Evolutionary conservation across 352 stramenopile species (phyloP).

Genomic region (Elongisporangium prolatum): DNA sequence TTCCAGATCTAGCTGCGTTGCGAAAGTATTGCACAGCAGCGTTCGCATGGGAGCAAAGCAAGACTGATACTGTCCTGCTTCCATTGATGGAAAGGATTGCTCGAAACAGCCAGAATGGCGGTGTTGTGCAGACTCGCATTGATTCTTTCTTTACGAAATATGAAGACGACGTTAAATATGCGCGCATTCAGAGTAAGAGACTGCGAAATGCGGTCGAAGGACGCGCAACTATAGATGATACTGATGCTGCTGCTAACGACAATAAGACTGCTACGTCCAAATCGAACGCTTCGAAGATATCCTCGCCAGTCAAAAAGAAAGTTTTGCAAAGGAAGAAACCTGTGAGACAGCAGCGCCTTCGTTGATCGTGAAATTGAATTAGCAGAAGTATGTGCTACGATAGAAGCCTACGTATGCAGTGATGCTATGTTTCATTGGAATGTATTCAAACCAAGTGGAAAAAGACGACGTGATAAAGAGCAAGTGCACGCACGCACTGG

Average conservation of each 20-base stretch:
- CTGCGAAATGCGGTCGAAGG: constrained; percentile 76
- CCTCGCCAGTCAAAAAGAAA: constrained; percentile 8
- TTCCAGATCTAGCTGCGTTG: constrained; percentile 86
- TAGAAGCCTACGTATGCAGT: too few species aligned
- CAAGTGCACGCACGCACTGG: too few species aligned
- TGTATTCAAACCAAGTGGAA: too few species aligned
- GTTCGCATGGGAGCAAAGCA: constrained; percentile 92
- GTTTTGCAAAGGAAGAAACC: constrained; percentile 11
- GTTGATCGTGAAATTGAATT: not conserved
- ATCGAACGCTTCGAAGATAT: not conserved
- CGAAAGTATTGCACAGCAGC: constrained; percentile 83
- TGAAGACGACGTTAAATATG: constrained; percentile 95
- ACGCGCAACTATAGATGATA: constrained; percentile 7
- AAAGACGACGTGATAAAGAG: too few species aligned
- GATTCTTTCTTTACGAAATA: constrained; percentile 96
- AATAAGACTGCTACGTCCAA: constrained; percentile 4
- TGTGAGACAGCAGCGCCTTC: not conserved
- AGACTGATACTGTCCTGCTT: constrained; percentile 87
- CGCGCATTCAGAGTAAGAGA: constrained; percentile 87
- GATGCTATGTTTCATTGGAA: too few species aligned
- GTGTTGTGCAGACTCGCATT: constrained; percentile 85
- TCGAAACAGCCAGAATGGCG: constrained; percentile 19
- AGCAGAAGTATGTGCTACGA: too few species aligned
- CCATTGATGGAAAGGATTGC: constrained; percentile 78
- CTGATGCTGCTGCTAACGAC: not conserved